Evolutionary conservation across 2,329 filamentous ascomycete species (phyloP).

Genomic region (Penicillium psychrosexuale): DNA sequence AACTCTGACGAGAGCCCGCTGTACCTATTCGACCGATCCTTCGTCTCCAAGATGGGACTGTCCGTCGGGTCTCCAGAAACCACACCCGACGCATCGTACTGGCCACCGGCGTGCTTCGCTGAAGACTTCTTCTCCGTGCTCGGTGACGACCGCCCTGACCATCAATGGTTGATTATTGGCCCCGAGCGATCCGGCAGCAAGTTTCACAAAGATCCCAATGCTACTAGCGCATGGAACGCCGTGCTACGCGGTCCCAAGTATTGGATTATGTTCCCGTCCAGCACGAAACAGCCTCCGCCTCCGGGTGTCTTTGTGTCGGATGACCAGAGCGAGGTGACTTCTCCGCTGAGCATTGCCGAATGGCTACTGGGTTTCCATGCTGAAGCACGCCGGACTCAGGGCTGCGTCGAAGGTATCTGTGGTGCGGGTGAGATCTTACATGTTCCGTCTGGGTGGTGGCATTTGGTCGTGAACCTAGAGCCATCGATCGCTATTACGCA

Average conservation of each 20-base stretch:
- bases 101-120: conserved; percentile 79
- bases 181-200: conserved; percentile 85
- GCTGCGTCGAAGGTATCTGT: conserved; percentile 84
- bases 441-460: conserved; percentile 95
- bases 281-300: conserved; percentile 59
- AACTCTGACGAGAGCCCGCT: conserved; percentile 82
- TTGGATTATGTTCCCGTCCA: conserved; percentile 96
- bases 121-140: conserved; percentile 81
- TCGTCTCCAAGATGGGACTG: conserved; percentile 81
- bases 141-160: conserved; percentile 73
- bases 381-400: conserved; percentile 70
- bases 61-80: conserved; percentile 49
- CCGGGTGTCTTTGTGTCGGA: conserved; percentile 87
- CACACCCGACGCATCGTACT: conserved; percentile 61
- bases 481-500: conserved; percentile 85
- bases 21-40: conserved; percentile 85
- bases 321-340: conserved; percentile 90
- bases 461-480: conserved; percentile 87
- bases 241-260: conserved; percentile 88
- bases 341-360: conserved; percentile 91
- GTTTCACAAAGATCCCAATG: conserved; percentile 81
- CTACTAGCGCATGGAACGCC: conserved; percentile 83
- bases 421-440: conserved; percentile 80
- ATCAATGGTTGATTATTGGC: conserved; percentile 89
- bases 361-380: conserved; percentile 89